Evolutionary conservation across 768 basidiomycete genomes (phyloP).

Genomic region (Boletus tylopilopsis): DNA sequence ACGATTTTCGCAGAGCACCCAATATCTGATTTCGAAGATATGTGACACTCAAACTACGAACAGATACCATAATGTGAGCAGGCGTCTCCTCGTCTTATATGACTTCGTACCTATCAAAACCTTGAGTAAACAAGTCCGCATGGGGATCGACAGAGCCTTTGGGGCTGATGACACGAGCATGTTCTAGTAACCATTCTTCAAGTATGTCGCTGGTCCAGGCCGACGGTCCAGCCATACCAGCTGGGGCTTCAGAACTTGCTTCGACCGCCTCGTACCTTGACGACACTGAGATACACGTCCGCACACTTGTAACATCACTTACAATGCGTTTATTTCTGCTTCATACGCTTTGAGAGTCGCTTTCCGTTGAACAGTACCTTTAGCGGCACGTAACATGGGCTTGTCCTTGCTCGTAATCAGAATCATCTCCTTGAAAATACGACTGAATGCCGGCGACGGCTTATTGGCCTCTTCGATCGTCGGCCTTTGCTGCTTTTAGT

Average conservation of each 20-base stretch:
- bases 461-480: constrained; percentile 39
- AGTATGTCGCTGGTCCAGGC: background rate
- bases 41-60: constrained; percentile 21
- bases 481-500: constrained; percentile 24
- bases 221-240: background rate
- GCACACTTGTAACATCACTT: background rate
- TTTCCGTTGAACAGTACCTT: constrained; percentile 24
- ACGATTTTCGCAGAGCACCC: constrained; percentile 10
- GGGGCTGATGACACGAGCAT: background rate
- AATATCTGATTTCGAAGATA: constrained; percentile 20
- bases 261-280: background rate
- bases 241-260: background rate
- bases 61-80: background rate
- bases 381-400: constrained; percentile 38
- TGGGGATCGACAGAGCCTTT: constrained; percentile 1
- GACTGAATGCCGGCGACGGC: constrained; percentile 36
- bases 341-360: constrained; percentile 19
- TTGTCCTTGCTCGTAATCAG: constrained; percentile 36
- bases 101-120: constrained; percentile 30
- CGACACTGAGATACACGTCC: background rate
- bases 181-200: constrained; percentile 14
- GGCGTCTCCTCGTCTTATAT: background rate
- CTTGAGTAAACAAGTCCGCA: constrained; percentile 27
- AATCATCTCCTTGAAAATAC: constrained; percentile 52
- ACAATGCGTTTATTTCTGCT: constrained; percentile 24